phyloP scores from a whole-genome alignment of 257 asterid species.

The Nyctanthes arbortristis region DNA sequence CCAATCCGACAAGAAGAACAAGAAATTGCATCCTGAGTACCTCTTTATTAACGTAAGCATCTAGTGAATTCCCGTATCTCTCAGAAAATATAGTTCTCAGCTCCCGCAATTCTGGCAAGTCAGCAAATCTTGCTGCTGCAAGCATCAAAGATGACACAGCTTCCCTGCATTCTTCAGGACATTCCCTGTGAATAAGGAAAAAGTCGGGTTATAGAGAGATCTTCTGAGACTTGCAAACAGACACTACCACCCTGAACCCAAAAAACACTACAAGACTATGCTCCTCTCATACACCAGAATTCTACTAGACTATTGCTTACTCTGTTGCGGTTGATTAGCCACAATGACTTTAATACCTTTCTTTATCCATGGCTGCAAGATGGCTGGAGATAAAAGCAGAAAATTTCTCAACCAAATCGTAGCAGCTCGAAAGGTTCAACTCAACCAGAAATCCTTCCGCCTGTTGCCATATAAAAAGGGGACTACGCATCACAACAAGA shows the following conservation, averaged over 20 bases:
- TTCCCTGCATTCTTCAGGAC: constrained; percentile 90
- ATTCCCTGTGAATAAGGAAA: constrained; percentile 65
- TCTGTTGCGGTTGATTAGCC: too few species aligned
- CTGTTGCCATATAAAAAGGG: constrained; percentile 39
- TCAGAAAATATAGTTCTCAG: constrained; percentile 66
- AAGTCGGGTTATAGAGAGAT: too few species aligned
- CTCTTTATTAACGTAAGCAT: constrained; percentile 58
- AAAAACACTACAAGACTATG: background rate
- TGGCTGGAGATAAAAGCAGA: constrained; percentile 45
- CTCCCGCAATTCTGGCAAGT: constrained; percentile 82
- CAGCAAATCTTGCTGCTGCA: constrained; percentile 93
- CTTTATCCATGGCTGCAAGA: constrained; percentile 57
- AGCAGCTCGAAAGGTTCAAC: constrained; percentile 57
- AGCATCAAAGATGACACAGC: constrained; percentile 71
- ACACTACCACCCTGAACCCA: background rate
- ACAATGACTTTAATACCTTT: constrained; percentile 43
- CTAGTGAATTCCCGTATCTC: constrained; percentile 61
- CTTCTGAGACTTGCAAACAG: background rate
- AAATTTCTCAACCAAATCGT: constrained; percentile 60
- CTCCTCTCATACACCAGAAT: background rate
- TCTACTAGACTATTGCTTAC: too few species aligned
- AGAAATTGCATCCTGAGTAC: constrained; percentile 28
- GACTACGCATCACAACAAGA: constrained; percentile 8
- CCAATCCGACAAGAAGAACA: background rate
- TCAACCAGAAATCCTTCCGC: constrained; percentile 76